Percentiles rank a stretch among this genome's conserved stretches.
These are phyloP conservation scores for Leccinum subgranulosum DNA, from an alignment of 768 basidiomycete species.

Conservation along the genomic window DNA sequence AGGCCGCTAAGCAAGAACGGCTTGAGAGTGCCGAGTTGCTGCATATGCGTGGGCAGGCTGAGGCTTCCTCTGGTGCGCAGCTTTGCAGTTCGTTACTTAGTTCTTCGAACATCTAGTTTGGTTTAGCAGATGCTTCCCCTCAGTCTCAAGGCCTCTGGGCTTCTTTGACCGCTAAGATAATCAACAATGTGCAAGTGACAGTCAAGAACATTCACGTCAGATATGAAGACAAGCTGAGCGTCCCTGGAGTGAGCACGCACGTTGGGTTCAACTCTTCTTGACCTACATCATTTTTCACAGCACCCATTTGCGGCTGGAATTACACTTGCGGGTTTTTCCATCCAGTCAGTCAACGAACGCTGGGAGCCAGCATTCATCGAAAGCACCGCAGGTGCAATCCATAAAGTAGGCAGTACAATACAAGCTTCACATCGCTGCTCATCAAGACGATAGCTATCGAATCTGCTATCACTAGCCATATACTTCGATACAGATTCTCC, in stretches of 20 bases:
- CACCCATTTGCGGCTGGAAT: slow-evolving; percentile 93
- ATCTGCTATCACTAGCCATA: slow-evolving; percentile 79
- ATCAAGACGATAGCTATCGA: slow-evolving; percentile 59
- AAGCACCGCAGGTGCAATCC: slow-evolving; percentile 80
- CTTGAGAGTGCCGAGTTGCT: slow-evolving; percentile 85
- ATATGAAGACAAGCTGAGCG: slow-evolving; percentile 93
- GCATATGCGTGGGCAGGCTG: slow-evolving; percentile 60
- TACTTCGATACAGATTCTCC: slow-evolving; percentile 94
- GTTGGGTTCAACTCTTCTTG: neutral
- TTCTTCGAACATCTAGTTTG: slow-evolving; percentile 6
- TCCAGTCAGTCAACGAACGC: slow-evolving; percentile 80
- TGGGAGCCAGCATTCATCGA: slow-evolving; percentile 95
- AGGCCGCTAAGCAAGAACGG: slow-evolving; percentile 86
- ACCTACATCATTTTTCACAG: slow-evolving; percentile 36
- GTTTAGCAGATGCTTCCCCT: slow-evolving; percentile 44
- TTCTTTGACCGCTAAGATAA: slow-evolving; percentile 81
- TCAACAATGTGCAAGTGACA: slow-evolving; percentile 95
- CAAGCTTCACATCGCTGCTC: neutral
- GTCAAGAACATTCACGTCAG: slow-evolving; percentile 95
- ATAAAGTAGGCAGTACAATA: slow-evolving; percentile 58
- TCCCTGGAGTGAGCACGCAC: slow-evolving; percentile 72
- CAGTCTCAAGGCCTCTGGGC: slow-evolving; percentile 83
- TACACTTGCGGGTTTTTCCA: slow-evolving; percentile 84
- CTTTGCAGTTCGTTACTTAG: neutral
- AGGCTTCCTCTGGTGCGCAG: slow-evolving; percentile 44